phyloP scores from a whole-genome alignment of 1,139 yeast species.

The Lodderomyces elongisporus region DNA sequence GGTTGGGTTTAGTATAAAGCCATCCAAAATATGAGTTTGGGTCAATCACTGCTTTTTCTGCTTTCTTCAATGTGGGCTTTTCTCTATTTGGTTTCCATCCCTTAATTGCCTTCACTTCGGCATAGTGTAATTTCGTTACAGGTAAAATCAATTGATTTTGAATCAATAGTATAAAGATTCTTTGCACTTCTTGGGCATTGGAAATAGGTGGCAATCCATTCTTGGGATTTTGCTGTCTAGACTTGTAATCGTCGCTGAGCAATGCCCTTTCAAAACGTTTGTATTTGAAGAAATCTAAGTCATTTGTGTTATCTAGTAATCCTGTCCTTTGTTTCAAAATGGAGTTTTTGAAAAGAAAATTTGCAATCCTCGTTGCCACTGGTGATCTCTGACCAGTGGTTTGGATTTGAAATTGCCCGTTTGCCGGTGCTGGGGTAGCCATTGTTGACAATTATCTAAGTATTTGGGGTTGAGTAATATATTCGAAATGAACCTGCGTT shows the following conservation, averaged over 20 bases:
- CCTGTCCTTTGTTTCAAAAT: slow-evolving; percentile 79
- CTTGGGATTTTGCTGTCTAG: slow-evolving; percentile 49
- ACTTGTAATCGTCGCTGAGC: slow-evolving; percentile 64
- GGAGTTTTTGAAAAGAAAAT: slow-evolving; percentile 59
- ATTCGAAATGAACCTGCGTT: too few relatives aligned
- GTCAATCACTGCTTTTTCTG: slow-evolving; percentile 62
- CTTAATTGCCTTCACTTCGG: slow-evolving; percentile 62
- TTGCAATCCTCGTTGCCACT: slow-evolving; percentile 53
- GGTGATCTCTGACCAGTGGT: slow-evolving; percentile 19
- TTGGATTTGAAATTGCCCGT: slow-evolving; percentile 13
- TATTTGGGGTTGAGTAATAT: too few relatives aligned
- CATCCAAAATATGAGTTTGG: slow-evolving; percentile 85
- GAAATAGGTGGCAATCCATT: slow-evolving; percentile 54
- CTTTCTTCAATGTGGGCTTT: slow-evolving; percentile 65
- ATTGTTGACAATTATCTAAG: neutral
- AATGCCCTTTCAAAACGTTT: slow-evolving; percentile 82
- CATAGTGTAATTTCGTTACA: slow-evolving; percentile 63
- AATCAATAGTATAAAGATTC: slow-evolving; percentile 62
- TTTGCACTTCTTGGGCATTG: slow-evolving; percentile 53
- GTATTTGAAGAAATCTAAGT: slow-evolving; percentile 76
- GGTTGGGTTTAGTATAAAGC: slow-evolving; percentile 77
- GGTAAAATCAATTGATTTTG: slow-evolving; percentile 74
- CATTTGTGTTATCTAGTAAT: slow-evolving; percentile 58
- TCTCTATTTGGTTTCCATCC: slow-evolving; percentile 64
- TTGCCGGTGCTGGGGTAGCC: slow-evolving; percentile 3